Base-by-base conservation (phyloP, 176 grass and related monocot species). In the Dendrocalamus sinicus region DNA sequence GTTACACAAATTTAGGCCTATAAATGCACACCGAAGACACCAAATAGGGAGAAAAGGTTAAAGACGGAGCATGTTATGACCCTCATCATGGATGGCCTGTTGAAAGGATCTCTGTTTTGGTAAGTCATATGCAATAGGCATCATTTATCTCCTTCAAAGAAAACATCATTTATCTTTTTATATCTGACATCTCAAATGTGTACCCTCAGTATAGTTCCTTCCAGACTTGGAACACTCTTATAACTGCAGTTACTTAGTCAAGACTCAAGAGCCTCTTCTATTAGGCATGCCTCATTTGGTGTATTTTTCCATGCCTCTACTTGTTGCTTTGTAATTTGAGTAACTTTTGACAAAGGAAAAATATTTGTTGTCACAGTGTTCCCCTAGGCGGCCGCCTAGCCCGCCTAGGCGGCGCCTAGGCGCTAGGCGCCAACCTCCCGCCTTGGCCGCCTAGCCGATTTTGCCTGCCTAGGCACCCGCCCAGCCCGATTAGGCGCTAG, bases 51-150 rank as follows among this genome's bases (percentile, higher is more conserved):
- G 72, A 98, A 98, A 87, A 73, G 85, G 47, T 79, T 95, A 88
- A 98, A 95, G 73, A 92, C 85, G 16, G 93, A 91, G 77, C 59
- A 91, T 85, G 78, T 85, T 85, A 58, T 63, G 67, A 77, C 41
- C 74, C 39, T 89, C 44, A 80, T 98, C 39, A 89, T 83, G 78
- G 91, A 95, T 65, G 90, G 91, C 58, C 71, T 98, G 75, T 57
- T 40, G 63, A 95, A 90, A 92, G 93, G 89, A 83, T 98, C 88
- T 83, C 89, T 87, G 13, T 84, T 87, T 46, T 95, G 91, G 95
- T 98, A 91, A 90, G 78, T 70, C 75, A 67, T 43, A 62, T 37
- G 44, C 44, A 45, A 45, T 45, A 9, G 9, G 35, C 55, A 90
- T 69, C n/a, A 53, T 81, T 43, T 76, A 43, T 77, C 23, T 48